Evolutionary conservation across 345 rosid species (phyloP), one percentile per base, ranked within the genome.

Genomic region (Litchi chinensis): DNA sequence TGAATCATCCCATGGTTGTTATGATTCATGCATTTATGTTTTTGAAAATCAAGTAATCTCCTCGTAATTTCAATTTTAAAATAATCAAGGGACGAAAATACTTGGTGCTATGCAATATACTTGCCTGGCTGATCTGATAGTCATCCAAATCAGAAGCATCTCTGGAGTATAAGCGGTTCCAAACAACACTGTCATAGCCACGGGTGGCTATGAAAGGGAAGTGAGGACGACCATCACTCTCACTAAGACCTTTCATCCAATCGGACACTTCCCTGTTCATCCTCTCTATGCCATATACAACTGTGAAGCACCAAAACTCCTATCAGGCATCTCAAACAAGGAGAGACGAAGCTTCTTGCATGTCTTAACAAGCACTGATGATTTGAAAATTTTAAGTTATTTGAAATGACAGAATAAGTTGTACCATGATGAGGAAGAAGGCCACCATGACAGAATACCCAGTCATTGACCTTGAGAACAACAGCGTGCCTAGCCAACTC

Each of bases 401-500:
- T 19, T 32, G 16, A 65, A 82, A 54, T 19, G 66, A 68, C 32
- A 69, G 59, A 43, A 44, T 37, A 0, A 59, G 54, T 50, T 39
- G 68, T 90, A 95, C 98, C 99, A 59, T 95, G 98, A 78, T 83
- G 95, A 85, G 99, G 98, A 82, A 93, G 97, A 78, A 95, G 91
- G 73, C 99, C 98, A 10, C 98, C 99, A 22, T 95, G 98, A 78
- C 99, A 95, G 86, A 95, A 95, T 62, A 95, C 75, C 98, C 99
- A 95, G 76, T 95, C 93, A 84, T 95, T 95, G 78, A 93, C 87
- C 81, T 86, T 89, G 69, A 95, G 89, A 50, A 87, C 87, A 50
- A 93, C 94, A 24, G 91, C 82, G 26, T 95, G 96, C 68, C 87
- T 88, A 2, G 97, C 86, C 86, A 95, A 79, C 71, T 93, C 95